Conservation (phyloP, 2,329 filamentous ascomycete species). For the Reticulascus tulasneorum region DNA sequence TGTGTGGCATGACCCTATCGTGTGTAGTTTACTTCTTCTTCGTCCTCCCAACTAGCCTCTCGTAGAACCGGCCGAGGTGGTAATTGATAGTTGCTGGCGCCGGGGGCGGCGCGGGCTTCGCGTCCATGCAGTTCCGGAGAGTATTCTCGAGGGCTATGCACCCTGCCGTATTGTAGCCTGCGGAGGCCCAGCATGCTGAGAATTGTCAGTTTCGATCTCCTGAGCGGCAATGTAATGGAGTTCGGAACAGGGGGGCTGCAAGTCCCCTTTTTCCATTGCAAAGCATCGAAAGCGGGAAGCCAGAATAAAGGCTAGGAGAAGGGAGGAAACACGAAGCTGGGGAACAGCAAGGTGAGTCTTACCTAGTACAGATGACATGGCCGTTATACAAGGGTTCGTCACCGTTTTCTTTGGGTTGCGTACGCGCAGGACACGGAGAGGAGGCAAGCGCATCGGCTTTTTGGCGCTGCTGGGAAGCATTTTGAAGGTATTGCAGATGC, state of each 20-base stretch:
- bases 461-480: conserved; percentile 35
- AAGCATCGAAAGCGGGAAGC: not conserved
- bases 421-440: conserved; percentile 51
- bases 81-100: conserved; percentile 83
- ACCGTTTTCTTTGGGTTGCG: conserved; percentile 45
- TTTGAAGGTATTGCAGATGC: not conserved
- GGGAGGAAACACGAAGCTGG: not conserved
- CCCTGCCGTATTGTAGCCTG: conserved; percentile 61
- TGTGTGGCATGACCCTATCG: conserved; percentile 7
- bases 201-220: conserved; percentile 2
- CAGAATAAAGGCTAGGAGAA: not conserved
- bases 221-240: not conserved
- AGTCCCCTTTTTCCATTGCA: not conserved
- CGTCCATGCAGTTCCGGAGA: conserved; percentile 74
- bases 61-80: conserved; percentile 77
- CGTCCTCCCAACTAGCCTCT: conserved; percentile 40
- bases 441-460: conserved; percentile 55
- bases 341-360: conserved; percentile 27
- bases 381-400: conserved; percentile 49
- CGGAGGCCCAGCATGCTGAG: conserved; percentile 78
- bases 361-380: conserved; percentile 58
- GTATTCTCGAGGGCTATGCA: conserved; percentile 57
- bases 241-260: not conserved
- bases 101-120: conserved; percentile 48
- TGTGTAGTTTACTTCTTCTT: conserved; percentile 27